These are phyloP conservation scores for Steccherinum ochraceum DNA, from an alignment of 768 basidiomycete genomes.

Conservation along the genomic window DNA sequence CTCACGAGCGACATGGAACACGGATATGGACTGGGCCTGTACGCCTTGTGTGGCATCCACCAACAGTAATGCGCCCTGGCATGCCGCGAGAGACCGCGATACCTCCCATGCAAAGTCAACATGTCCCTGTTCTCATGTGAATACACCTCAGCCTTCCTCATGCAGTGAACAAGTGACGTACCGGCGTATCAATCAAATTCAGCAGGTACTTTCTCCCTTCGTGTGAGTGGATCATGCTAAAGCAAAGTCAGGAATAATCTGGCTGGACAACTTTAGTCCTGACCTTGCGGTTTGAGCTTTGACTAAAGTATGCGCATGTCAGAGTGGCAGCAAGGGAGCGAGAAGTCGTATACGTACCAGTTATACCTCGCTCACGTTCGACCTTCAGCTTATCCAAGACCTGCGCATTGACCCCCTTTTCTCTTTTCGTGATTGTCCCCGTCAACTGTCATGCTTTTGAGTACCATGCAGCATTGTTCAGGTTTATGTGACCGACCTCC, in stretches of 20 bases:
- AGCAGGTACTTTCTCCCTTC: conserved; percentile 61
- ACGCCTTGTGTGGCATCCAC: conserved; percentile 98
- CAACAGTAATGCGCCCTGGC: conserved; percentile 79
- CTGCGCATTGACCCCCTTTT: conserved; percentile 69
- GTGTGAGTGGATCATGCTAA: conserved; percentile 71
- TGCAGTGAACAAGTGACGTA: too few relatives aligned
- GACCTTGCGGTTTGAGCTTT: conserved; percentile 94
- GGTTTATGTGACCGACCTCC: conserved; percentile 45
- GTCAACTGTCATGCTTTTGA: conserved; percentile 55
- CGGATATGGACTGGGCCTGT: conserved; percentile 95
- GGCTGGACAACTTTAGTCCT: neutral
- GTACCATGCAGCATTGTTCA: conserved; percentile 6
- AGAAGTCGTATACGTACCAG: conserved; percentile 43
- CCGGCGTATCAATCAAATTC: conserved; percentile 96
- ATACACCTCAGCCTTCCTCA: neutral
- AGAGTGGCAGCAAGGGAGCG: too few relatives aligned
- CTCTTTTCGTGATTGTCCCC: conserved; percentile 70
- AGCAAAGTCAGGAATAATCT: conserved; percentile 6
- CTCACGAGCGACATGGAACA: conserved; percentile 84
- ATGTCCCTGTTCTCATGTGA: conserved; percentile 88
- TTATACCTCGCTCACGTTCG: conserved; percentile 94
- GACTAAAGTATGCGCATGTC: conserved; percentile 59
- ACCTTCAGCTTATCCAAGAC: conserved; percentile 94
- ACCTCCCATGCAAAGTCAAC: conserved; percentile 99
- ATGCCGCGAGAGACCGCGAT: conserved; percentile 85